phyloP scores from a whole-genome alignment of 139 green algal genomes.

The Chlamydomonas asymmetrica region DNA sequence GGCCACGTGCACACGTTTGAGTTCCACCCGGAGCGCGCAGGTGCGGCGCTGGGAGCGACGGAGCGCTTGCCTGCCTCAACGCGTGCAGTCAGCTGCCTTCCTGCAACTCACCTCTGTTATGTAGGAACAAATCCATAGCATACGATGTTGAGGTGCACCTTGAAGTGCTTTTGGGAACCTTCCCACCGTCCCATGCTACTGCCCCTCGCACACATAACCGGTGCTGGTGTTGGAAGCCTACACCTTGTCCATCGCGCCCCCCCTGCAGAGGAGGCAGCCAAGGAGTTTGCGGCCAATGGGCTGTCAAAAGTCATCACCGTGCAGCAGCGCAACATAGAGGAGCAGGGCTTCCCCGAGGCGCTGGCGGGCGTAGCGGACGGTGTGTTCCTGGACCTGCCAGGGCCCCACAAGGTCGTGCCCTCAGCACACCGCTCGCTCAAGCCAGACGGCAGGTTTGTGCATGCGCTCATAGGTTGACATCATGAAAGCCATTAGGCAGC shows the following conservation, averaged over 20 bases:
- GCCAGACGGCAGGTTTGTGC: conserved; percentile 22
- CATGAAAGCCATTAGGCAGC: neutral
- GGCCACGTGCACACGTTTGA: conserved; percentile 95
- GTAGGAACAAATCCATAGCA: too few relatives aligned
- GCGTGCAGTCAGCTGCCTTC: too few relatives aligned
- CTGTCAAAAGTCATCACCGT: conserved; percentile 37
- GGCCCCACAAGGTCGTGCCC: conserved; percentile 79
- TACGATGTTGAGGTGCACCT: neutral
- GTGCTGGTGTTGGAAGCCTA: too few relatives aligned
- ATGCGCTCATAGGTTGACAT: neutral
- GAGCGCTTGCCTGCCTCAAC: too few relatives aligned
- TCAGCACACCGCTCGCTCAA: conserved; percentile 46
- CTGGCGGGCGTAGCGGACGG: conserved; percentile 66
- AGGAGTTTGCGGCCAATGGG: conserved; percentile 57
- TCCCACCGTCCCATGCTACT: neutral
- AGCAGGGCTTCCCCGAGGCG: conserved; percentile 79
- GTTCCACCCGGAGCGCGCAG: conserved; percentile 80
- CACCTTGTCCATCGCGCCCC: too few relatives aligned
- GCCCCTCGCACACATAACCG: too few relatives aligned
- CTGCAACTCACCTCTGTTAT: too few relatives aligned
- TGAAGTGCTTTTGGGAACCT: neutral
- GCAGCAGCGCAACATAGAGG: conserved; percentile 82
- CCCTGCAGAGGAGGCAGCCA: conserved; percentile 32
- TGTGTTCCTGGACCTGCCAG: conserved; percentile 95
- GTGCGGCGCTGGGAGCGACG: conserved; percentile 13